phyloP scores from a whole-genome alignment of 108 stramenopile genomes.

The Cyclotella baltica region DNA sequence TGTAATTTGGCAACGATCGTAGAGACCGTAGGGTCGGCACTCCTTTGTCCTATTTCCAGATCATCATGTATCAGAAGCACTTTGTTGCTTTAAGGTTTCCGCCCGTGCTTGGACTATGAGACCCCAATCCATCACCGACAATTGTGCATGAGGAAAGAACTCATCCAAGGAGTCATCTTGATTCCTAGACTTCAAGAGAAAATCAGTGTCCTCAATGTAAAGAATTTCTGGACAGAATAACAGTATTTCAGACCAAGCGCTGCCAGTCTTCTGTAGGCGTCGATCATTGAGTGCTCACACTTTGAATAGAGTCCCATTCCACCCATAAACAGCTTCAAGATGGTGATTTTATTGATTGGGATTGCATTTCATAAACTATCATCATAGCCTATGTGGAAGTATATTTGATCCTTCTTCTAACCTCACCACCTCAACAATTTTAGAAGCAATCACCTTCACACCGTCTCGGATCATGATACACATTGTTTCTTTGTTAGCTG shows the following conservation, averaged over 20 bases:
- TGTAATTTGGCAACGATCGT: not conserved
- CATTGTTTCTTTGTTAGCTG: too few species aligned
- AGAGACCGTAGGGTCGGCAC: not conserved
- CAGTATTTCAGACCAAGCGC: not conserved
- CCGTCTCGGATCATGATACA: too few species aligned
- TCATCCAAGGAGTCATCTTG: not conserved
- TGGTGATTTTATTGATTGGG: not conserved
- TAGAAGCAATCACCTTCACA: too few species aligned
- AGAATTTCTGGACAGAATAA: not conserved
- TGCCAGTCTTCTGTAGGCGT: not conserved
- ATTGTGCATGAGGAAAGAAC: not conserved
- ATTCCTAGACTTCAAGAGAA: not conserved
- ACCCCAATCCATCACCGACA: slow-evolving; percentile 7
- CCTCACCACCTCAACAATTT: too few species aligned
- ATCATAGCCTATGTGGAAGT: slow-evolving; percentile 10
- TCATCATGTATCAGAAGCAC: slow-evolving; percentile 31
- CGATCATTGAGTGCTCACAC: slow-evolving; percentile 14
- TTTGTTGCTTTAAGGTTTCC: slow-evolving; percentile 15
- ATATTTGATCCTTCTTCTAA: too few species aligned
- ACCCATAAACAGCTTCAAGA: not conserved
- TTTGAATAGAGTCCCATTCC: slow-evolving; percentile 1
- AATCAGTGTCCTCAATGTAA: slow-evolving; percentile 15
- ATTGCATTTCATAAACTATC: too few species aligned
- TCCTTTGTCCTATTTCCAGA: slow-evolving; percentile 1
- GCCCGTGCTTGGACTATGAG: not conserved